Conservation (phyloP, 768 basidiomycete species). For the Hydnum rufescens region DNA sequence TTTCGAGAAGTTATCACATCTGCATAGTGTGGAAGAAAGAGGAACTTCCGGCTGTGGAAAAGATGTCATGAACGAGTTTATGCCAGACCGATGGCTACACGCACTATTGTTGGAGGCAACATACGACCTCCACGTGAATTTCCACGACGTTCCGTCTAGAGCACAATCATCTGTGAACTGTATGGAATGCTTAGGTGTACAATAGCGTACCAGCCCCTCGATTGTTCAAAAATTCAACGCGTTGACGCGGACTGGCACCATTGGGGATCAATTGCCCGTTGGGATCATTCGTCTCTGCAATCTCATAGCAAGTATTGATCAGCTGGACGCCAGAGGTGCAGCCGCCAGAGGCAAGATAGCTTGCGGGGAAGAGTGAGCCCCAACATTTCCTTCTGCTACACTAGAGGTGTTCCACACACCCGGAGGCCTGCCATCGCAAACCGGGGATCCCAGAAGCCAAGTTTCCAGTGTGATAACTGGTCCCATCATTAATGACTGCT, state of each 20-base stretch:
- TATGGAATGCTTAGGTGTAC: neutral
- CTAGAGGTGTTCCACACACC: neutral
- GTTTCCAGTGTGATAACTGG: neutral
- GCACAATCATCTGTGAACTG: neutral
- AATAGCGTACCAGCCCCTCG: neutral
- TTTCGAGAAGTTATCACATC: constrained; percentile 1
- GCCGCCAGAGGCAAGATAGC: neutral
- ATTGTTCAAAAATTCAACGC: constrained; percentile 1
- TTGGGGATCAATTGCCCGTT: constrained; percentile 3
- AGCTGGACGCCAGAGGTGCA: constrained; percentile 1
- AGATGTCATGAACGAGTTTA: neutral
- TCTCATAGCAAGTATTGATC: constrained; percentile 4
- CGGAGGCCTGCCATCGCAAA: neutral
- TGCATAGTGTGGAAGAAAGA: constrained; percentile 7
- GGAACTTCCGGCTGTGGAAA: neutral
- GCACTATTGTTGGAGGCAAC: neutral
- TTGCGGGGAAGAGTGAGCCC: neutral
- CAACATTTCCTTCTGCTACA: neutral
- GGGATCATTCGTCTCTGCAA: constrained; percentile 1
- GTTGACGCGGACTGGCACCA: constrained; percentile 3
- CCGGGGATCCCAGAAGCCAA: neutral
- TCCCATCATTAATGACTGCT: neutral
- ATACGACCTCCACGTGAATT: neutral
- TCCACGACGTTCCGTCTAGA: neutral
- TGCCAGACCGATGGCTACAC: neutral